Conservation (phyloP, 768 basidiomycete species). For the Harrya chromipes region DNA sequence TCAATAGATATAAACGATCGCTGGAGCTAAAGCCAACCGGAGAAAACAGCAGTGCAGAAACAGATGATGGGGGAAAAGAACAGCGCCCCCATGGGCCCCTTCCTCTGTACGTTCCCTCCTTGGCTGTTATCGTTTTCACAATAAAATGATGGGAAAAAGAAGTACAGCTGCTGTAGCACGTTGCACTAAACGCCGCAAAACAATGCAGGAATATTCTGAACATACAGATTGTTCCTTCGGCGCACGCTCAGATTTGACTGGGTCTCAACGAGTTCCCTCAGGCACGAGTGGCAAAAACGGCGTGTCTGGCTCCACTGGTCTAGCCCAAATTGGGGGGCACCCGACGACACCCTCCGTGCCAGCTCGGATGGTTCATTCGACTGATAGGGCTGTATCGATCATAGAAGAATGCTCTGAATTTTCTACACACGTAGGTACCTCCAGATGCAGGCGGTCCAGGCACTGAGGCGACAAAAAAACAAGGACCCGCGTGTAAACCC, state of each 20-base stretch:
- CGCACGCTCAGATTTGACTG: background rate
- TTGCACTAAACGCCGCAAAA: constrained; percentile 8
- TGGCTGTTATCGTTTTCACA: background rate
- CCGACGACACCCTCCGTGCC: background rate
- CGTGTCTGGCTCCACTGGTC: constrained; percentile 11
- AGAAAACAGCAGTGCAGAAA: background rate
- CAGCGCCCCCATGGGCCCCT: background rate
- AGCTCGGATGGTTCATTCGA: background rate
- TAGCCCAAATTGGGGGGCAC: background rate
- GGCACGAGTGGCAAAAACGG: background rate
- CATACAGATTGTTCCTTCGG: background rate
- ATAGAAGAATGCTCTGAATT: background rate
- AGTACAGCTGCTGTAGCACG: background rate
- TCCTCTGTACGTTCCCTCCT: constrained; percentile 15
- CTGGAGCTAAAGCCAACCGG: background rate
- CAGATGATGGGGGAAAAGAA: background rate
- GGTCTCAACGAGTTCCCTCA: background rate
- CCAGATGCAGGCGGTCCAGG: background rate
- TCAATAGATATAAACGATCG: constrained; percentile 8
- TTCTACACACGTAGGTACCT: background rate
- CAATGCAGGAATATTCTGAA: background rate
- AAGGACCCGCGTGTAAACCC: background rate
- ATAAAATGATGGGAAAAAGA: constrained; percentile 4
- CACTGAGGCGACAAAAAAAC: background rate
- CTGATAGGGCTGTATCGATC: constrained; percentile 3